phyloP scores from a whole-genome alignment of 352 stramenopile species.

The Phytophthora sp. region DNA sequence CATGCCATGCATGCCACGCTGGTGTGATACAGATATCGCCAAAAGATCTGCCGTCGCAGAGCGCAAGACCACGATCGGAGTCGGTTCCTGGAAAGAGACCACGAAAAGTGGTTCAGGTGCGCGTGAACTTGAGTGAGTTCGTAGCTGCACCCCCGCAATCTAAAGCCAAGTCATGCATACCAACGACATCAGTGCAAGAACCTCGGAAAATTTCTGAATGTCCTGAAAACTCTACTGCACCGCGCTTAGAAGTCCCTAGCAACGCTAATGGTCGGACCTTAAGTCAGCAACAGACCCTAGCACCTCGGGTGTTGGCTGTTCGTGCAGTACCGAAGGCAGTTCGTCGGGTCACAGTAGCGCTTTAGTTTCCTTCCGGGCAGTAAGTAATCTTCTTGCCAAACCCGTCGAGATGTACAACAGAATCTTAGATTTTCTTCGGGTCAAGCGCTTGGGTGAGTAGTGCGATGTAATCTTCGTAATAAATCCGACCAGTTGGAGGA shows the following conservation, averaged over 20 bases:
- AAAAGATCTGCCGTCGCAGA: background rate
- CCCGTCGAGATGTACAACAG: too few relatives aligned
- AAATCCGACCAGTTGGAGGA: constrained; percentile 85
- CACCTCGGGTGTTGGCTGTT: constrained; percentile 6
- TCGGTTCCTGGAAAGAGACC: constrained; percentile 14
- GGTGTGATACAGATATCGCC: background rate
- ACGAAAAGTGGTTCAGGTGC: constrained; percentile 53
- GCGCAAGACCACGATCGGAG: background rate
- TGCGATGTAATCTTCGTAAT: constrained; percentile 93
- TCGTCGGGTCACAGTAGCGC: constrained; percentile 47
- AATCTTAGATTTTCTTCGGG: constrained; percentile 40
- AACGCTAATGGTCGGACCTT: background rate
- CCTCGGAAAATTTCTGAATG: background rate
- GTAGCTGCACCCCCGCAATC: constrained; percentile 1
- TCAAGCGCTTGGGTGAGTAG: constrained; percentile 67
- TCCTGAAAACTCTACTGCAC: background rate
- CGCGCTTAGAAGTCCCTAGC: background rate
- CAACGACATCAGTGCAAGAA: background rate
- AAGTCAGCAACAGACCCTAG: constrained; percentile 1
- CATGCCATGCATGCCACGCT: background rate
- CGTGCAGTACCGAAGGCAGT: constrained; percentile 31
- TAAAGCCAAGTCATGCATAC: background rate
- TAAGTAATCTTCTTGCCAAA: too few relatives aligned
- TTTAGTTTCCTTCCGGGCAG: too few relatives aligned
- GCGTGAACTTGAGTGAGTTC: constrained; percentile 48